These are phyloP conservation scores for Fusarium palustre DNA, from an alignment of 2,329 filamentous ascomycete species.

Conservation along the genomic window DNA sequence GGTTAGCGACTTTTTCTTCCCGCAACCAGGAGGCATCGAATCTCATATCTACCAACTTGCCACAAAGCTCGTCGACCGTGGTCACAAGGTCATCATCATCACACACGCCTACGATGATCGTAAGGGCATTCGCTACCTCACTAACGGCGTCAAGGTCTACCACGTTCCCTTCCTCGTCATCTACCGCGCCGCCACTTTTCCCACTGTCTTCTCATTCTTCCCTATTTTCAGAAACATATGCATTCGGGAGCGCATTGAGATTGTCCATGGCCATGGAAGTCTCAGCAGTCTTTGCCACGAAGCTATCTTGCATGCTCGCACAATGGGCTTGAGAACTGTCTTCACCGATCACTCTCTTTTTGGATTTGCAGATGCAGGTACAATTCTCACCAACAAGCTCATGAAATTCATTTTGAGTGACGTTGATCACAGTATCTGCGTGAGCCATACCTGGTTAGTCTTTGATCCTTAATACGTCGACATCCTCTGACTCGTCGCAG, in stretches of 20 bases:
- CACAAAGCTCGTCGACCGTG: slow-evolving; percentile 94
- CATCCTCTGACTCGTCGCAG: slow-evolving; percentile 58
- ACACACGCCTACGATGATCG: slow-evolving; percentile 94
- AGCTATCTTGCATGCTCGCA: slow-evolving; percentile 91
- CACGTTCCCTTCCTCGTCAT: slow-evolving; percentile 97
- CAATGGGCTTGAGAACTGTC: slow-evolving; percentile 95
- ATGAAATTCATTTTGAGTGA: slow-evolving; percentile 96
- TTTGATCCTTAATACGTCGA: neutral
- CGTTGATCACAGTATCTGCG: slow-evolving; percentile 97
- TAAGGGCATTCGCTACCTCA: slow-evolving; percentile 92
- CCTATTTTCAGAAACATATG: slow-evolving; percentile 97
- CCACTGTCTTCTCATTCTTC: slow-evolving; percentile 98
- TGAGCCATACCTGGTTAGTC: slow-evolving; percentile 92
- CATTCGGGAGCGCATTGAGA: slow-evolving; percentile 93
- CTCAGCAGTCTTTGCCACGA: slow-evolving; percentile 94
- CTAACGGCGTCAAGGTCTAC: slow-evolving; percentile 98
- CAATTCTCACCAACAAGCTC: slow-evolving; percentile 96
- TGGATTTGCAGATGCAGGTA: slow-evolving; percentile 95
- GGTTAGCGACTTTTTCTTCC: slow-evolving; percentile 99
- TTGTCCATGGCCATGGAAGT: slow-evolving; percentile 97
- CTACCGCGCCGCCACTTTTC: slow-evolving; percentile 92
- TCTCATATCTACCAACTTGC: slow-evolving; percentile 99
- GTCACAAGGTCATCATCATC: slow-evolving; percentile 97
- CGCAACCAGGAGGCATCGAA: slow-evolving; percentile 94
- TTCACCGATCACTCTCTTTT: slow-evolving; percentile 98